Percentiles rank a stretch among this genome's conserved stretches.
Conservation (phyloP, 345 rosid species). For the Citrus australasica region DNA sequence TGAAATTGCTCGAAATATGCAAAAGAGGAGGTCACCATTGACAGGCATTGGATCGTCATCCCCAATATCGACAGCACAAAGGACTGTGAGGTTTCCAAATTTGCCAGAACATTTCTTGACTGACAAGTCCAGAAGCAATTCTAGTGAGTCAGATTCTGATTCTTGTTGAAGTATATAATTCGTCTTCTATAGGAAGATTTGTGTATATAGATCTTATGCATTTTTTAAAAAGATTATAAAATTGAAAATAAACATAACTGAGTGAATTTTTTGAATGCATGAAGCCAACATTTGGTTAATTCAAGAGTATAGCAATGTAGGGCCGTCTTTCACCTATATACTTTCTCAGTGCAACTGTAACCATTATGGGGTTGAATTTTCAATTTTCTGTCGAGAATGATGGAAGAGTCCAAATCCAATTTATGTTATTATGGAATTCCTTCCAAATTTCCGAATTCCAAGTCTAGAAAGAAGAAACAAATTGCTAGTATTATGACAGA, state of each 20-base stretch:
- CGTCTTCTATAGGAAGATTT: background rate
- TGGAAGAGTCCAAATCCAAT: no score
- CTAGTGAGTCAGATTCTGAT: slow-evolving; percentile 61
- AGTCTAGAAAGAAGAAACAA: no score
- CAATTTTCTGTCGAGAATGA: no score
- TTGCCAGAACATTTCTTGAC: slow-evolving; percentile 62
- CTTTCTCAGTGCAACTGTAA: no score
- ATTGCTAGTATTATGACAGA: no score
- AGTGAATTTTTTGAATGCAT: slow-evolving; percentile 10
- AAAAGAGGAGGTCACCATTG: slow-evolving; percentile 38
- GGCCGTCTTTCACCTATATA: no score
- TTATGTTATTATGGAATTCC: no score
- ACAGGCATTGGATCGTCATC: slow-evolving; percentile 26
- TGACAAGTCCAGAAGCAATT: slow-evolving; percentile 48
- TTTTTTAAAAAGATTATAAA: background rate
- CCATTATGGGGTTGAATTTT: no score
- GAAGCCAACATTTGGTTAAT: no score
- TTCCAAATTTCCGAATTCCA: no score
- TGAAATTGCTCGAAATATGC: slow-evolving; percentile 60
- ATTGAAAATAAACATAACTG: background rate
- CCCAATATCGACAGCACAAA: slow-evolving; percentile 26
- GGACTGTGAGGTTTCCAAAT: slow-evolving; percentile 54
- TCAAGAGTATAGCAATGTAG: no score
- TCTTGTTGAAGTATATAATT: slow-evolving; percentile 28
- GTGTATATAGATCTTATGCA: slow-evolving; percentile 26